phyloP scores from a whole-genome alignment of 352 stramenopile species.

The Pythium rishiriense region DNA sequence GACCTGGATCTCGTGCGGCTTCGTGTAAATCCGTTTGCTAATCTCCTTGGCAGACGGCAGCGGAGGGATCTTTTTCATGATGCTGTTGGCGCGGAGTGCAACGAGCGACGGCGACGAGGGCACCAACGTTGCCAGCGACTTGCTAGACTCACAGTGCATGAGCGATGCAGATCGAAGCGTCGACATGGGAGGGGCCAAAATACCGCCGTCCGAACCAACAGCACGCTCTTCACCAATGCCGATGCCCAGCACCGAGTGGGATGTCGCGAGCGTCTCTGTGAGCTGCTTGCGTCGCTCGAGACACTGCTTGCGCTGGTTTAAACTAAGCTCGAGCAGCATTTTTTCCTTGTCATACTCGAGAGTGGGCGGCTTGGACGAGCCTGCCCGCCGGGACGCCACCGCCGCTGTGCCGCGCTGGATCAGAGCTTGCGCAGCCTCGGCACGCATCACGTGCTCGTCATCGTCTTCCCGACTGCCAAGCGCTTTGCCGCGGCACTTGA shows the following conservation, averaged over 20 bases:
- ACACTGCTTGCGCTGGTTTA: constrained; percentile 71
- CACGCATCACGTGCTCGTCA: constrained; percentile 30
- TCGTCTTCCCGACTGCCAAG: constrained; percentile 26
- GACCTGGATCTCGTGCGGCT: constrained; percentile 64
- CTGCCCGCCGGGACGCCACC: constrained; percentile 24
- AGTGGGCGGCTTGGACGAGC: constrained; percentile 46
- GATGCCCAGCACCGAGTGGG: constrained; percentile 65
- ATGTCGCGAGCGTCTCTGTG: constrained; percentile 36
- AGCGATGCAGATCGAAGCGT: constrained; percentile 15
- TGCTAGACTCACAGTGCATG: constrained; percentile 18
- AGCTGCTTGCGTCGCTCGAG: constrained; percentile 48
- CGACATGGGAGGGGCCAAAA: not conserved
- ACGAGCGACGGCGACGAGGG: constrained; percentile 7
- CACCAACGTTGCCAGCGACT: not conserved
- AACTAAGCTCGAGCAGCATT: constrained; percentile 69
- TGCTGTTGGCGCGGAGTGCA: constrained; percentile 22
- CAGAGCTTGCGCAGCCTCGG: constrained; percentile 32
- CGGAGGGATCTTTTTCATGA: constrained; percentile 48
- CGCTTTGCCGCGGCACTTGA: constrained; percentile 37
- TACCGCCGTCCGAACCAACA: not conserved
- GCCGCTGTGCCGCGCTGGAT: constrained; percentile 33
- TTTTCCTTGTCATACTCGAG: constrained; percentile 59
- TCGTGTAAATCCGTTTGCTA: constrained; percentile 60
- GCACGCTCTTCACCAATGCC: constrained; percentile 28
- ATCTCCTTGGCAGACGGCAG: constrained; percentile 62